phyloP scores from a whole-genome alignment of 1,284 basidiomycete genomes.

The Grifola frondosa region DNA sequence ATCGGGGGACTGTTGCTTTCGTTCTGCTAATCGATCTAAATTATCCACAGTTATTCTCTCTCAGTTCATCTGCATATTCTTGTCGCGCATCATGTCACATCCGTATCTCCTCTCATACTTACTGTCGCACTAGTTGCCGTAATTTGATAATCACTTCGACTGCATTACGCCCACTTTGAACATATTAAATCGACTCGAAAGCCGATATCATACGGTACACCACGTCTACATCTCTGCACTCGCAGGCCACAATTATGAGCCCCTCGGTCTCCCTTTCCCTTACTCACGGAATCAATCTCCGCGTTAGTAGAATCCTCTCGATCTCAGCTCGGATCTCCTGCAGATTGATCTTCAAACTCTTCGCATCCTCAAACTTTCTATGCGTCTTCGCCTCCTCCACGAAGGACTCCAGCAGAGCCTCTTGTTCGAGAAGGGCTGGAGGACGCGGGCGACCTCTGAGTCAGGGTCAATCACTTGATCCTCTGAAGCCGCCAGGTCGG shows the following conservation, averaged over 20 bases:
- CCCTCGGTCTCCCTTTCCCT: conserved; percentile 5
- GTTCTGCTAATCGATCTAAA: neutral
- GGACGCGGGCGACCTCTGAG: conserved; percentile 62
- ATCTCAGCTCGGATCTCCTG: conserved; percentile 82
- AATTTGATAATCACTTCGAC: conserved; percentile 1
- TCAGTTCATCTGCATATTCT: neutral
- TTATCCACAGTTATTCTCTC: neutral
- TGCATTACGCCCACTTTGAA: no score
- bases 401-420: conserved; percentile 81
- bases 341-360: conserved; percentile 72
- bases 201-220: no score
- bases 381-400: conserved; percentile 80
- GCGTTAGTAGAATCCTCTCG: conserved; percentile 57
- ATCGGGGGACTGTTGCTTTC: no score
- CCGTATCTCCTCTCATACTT: neutral
- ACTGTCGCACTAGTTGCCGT: neutral
- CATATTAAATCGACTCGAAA: no score
- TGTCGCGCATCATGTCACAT: neutral
- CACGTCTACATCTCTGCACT: no score
- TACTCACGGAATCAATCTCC: conserved; percentile 13
- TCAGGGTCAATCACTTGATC: conserved; percentile 55
- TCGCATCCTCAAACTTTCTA: conserved; percentile 88
- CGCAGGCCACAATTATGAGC: conserved; percentile 8
- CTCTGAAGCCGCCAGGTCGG: conserved; percentile 21
- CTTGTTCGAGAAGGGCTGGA: conserved; percentile 92